Evolutionary conservation across 2,329 filamentous ascomycete genomes (phyloP).

Genomic region (Penicillium polonicum): DNA sequence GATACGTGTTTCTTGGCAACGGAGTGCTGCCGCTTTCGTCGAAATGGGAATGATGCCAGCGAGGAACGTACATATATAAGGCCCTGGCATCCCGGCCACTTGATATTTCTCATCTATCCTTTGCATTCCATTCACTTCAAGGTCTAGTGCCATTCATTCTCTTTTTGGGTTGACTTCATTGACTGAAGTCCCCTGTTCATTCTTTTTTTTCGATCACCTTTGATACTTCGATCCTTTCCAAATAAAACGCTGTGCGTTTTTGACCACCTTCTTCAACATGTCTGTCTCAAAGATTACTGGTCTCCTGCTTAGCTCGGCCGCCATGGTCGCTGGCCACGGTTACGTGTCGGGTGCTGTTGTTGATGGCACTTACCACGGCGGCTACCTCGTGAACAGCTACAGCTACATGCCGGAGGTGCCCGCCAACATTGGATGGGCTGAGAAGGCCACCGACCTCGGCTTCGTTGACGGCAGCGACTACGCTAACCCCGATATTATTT

Average conservation of each 20-base stretch:
- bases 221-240: slow-evolving; percentile 19
- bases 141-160: slow-evolving; percentile 32
- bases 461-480: slow-evolving; percentile 53
- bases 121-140: slow-evolving; percentile 32
- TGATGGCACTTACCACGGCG: slow-evolving; percentile 39
- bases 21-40: slow-evolving; percentile 12
- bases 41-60: slow-evolving; percentile 13
- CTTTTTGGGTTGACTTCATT: slow-evolving; percentile 34
- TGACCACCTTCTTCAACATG: slow-evolving; percentile 26
- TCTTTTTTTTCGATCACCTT: slow-evolving; percentile 23
- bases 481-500: slow-evolving; percentile 56
- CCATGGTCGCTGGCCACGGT: slow-evolving; percentile 42
- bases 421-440: slow-evolving; percentile 55
- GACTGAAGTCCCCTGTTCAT: slow-evolving; percentile 37
- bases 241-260: slow-evolving; percentile 34
- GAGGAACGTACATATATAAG: slow-evolving; percentile 24
- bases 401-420: slow-evolving; percentile 40
- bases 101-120: slow-evolving; percentile 25
- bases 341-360: slow-evolving; percentile 38
- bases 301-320: slow-evolving; percentile 36
- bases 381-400: slow-evolving; percentile 42
- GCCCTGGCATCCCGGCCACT: slow-evolving; percentile 1
- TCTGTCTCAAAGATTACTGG: slow-evolving; percentile 36
- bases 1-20: slow-evolving; percentile 19
- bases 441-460: slow-evolving; percentile 53